A percentile compares a stretch with the other conserved stretches of the same genome.
Evolutionary conservation across 2,329 filamentous ascomycete species (phyloP).

Genomic region (Monilinia fructigena): DNA sequence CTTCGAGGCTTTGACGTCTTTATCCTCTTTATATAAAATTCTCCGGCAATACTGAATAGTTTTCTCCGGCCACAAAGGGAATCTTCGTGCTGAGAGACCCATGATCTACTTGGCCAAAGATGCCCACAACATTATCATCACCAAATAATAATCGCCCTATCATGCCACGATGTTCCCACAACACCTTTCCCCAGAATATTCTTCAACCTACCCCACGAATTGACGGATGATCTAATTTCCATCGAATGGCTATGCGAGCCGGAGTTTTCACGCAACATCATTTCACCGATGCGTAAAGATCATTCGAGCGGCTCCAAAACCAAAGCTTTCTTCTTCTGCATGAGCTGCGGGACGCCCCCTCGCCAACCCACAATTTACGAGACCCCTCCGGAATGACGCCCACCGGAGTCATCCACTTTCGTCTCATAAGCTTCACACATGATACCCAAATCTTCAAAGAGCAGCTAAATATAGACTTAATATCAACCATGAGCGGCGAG

Average conservation of each 20-base stretch:
- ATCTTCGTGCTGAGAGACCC: not conserved
- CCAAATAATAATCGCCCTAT: not conserved
- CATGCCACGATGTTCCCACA: not conserved
- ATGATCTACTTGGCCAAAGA: not conserved
- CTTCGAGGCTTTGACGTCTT: not conserved
- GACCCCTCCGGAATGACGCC: not conserved
- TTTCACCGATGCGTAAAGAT: not conserved
- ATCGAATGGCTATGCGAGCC: not conserved
- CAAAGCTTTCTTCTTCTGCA: not conserved
- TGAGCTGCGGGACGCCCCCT: not conserved
- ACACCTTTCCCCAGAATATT: not conserved
- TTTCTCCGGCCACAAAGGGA: not conserved
- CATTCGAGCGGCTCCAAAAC: not conserved
- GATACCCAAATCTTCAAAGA: not conserved
- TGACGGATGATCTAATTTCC: not conserved
- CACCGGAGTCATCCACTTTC: not conserved
- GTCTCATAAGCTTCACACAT: not conserved
- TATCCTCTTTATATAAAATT: not conserved
- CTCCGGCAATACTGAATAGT: not conserved
- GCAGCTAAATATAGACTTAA: not conserved
- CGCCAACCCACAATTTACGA: not conserved
- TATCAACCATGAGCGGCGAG: not conserved
- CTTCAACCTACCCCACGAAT: not conserved
- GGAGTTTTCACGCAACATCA: not conserved
- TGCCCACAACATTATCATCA: not conserved